phyloP scores from a whole-genome alignment of 495 filamentous ascomycete species.

The Xylaria palmicola region DNA sequence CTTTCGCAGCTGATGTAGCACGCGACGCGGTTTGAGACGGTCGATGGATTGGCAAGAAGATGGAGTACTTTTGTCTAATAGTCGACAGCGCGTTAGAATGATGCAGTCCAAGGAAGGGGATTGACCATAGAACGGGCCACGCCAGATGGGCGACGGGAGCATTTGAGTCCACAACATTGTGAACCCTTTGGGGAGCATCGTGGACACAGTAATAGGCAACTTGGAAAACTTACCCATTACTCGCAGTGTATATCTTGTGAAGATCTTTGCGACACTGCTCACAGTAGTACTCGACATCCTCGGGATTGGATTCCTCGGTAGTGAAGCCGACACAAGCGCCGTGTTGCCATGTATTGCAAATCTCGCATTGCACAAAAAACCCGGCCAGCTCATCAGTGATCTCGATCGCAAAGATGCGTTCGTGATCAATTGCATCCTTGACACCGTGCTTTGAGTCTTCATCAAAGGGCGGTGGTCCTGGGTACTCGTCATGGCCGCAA shows the following conservation, averaged over 20 bases:
- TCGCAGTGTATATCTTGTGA: conserved; percentile 74
- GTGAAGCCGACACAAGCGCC: conserved; percentile 97
- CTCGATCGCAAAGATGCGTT: conserved; percentile 62
- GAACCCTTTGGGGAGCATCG: not conserved
- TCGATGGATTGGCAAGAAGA: conserved; percentile 55
- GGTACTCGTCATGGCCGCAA: conserved; percentile 92
- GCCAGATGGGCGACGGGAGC: not conserved
- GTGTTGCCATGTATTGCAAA: conserved; percentile 98
- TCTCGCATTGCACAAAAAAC: conserved; percentile 97
- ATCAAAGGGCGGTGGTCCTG: conserved; percentile 73
- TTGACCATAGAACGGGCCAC: not conserved
- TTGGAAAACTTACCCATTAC: conserved; percentile 73
- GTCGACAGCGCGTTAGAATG: conserved; percentile 34
- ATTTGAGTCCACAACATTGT: not conserved
- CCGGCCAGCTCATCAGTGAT: conserved; percentile 84
- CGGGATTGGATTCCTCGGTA: conserved; percentile 85
- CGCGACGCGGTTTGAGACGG: conserved; percentile 47
- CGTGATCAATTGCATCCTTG: conserved; percentile 51
- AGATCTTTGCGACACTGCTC: conserved; percentile 90
- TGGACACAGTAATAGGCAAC: not conserved
- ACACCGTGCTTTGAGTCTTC: conserved; percentile 54
- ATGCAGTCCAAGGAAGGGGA: not conserved
- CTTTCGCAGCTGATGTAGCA: conserved; percentile 59
- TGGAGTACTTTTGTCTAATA: conserved; percentile 54
- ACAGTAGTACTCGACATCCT: conserved; percentile 85